Evolutionary conservation across 2,329 filamentous ascomycete genomes (phyloP).

Genomic region (Aspergillus ruber): DNA sequence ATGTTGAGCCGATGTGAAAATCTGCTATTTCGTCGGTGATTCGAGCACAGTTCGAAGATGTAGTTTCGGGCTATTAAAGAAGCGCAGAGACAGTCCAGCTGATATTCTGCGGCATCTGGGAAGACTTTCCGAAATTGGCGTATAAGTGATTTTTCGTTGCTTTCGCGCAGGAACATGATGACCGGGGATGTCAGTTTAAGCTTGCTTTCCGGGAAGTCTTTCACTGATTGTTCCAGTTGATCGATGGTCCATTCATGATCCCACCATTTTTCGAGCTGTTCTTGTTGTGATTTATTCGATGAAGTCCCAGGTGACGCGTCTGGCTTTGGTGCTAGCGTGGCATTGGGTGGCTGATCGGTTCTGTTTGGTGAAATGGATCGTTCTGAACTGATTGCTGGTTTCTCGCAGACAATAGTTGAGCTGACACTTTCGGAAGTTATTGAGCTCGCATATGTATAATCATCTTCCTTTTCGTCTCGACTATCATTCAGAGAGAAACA

Average conservation of each 20-base stretch:
- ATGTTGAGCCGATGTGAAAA: constrained; percentile 19
- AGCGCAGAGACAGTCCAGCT: constrained; percentile 33
- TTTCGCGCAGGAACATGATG: constrained; percentile 32
- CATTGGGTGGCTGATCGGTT: constrained; percentile 13
- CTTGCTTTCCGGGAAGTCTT: constrained; percentile 29
- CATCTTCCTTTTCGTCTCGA: constrained; percentile 20
- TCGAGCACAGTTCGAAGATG: constrained; percentile 24
- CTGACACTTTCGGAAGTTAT: constrained; percentile 20
- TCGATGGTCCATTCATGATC: constrained; percentile 36
- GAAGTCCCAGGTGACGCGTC: constrained; percentile 12
- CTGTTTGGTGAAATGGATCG: constrained; percentile 12
- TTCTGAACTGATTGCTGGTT: constrained; percentile 12
- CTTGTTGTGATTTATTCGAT: constrained; percentile 21
- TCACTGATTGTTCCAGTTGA: constrained; percentile 32
- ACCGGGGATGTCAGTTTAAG: constrained; percentile 34
- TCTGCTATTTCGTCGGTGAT: constrained; percentile 17
- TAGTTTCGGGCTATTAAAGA: constrained; percentile 33
- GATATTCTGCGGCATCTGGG: constrained; percentile 24
- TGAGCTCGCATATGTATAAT: constrained; percentile 21
- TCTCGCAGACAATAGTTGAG: constrained; percentile 20
- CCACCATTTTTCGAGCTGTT: constrained; percentile 27
- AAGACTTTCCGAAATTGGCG: constrained; percentile 33
- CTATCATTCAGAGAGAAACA: constrained; percentile 20
- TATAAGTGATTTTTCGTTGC: constrained; percentile 28
- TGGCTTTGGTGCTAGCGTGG: constrained; percentile 9